A percentile compares a stretch with the other conserved stretches of the same genome.
Evolutionary conservation across 495 filamentous ascomycete species (phyloP).

Genomic region (Penicillium cataractarum): DNA sequence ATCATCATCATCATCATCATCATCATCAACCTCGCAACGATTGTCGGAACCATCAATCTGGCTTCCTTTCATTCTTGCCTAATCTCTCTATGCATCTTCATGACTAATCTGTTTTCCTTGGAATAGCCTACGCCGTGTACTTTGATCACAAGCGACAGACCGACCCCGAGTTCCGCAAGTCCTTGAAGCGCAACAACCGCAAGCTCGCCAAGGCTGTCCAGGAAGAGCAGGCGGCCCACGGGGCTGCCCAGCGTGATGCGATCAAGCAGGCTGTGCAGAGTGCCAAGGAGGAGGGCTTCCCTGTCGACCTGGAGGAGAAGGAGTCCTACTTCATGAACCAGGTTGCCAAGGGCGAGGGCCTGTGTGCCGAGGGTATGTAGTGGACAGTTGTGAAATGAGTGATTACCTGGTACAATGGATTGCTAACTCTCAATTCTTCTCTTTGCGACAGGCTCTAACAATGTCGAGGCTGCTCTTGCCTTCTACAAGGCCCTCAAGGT

Average conservation of each 20-base stretch:
- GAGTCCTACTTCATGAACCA: slow-evolving; percentile 94
- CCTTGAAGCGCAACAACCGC: slow-evolving; percentile 80
- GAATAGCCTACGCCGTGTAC: slow-evolving; percentile 77
- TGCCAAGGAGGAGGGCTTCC: slow-evolving; percentile 89
- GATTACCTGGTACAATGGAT: not conserved
- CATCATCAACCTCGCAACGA: slow-evolving; percentile 2
- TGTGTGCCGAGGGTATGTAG: slow-evolving; percentile 69
- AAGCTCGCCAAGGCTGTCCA: slow-evolving; percentile 74
- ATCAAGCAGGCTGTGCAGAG: slow-evolving; percentile 73
- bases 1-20: slow-evolving; percentile 8
- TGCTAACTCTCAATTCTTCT: slow-evolving; percentile 2
- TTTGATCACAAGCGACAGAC: slow-evolving; percentile 93
- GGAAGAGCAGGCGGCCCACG: slow-evolving; percentile 71
- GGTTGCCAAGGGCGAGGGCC: slow-evolving; percentile 80
- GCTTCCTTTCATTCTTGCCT: not conserved
- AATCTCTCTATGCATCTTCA: not conserved
- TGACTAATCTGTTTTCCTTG: not conserved
- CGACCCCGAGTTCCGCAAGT: slow-evolving; percentile 83
- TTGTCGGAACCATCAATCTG: not conserved
- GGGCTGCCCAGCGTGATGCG: slow-evolving; percentile 66
- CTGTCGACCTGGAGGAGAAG: slow-evolving; percentile 85
- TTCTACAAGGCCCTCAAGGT: slow-evolving; percentile 99
- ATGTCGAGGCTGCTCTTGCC: slow-evolving; percentile 83
- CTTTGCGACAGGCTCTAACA: slow-evolving; percentile 60
- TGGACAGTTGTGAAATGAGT: not conserved